Evolutionary conservation across 495 filamentous ascomycete species (phyloP).

Genomic region (Stereocaulon alpinum): DNA sequence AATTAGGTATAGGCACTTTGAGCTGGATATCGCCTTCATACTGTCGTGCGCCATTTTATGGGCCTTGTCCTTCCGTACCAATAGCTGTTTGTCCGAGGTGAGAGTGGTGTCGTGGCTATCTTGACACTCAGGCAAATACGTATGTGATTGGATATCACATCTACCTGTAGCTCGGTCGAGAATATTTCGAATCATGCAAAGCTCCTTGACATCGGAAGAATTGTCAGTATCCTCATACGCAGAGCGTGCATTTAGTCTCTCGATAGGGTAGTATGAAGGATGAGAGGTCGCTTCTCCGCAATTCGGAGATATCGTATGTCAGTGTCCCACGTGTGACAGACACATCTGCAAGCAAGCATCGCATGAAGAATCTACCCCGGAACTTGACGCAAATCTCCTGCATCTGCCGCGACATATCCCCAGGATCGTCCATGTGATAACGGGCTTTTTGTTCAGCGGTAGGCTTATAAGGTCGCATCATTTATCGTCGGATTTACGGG

Average conservation of each 20-base stretch:
- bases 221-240: not conserved
- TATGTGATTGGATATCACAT: not conserved
- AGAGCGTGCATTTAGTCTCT: not conserved
- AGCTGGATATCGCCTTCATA: not conserved
- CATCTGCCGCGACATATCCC: not conserved
- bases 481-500: not conserved
- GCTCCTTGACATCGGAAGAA: not conserved
- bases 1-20: not conserved
- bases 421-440: not conserved
- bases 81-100: not conserved
- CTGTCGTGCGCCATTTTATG: not conserved
- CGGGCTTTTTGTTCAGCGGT: not conserved
- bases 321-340: constrained; percentile 8
- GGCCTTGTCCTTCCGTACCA: not conserved
- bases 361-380: not conserved
- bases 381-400: not conserved
- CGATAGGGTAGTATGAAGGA: constrained; percentile 9
- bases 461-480: constrained; percentile 3
- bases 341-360: constrained; percentile 1
- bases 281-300: constrained; percentile 15
- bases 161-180: not conserved
- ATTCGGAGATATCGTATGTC: not conserved
- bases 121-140: not conserved
- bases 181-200: constrained; percentile 1
- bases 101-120: not conserved